Evolutionary conservation across 495 filamentous ascomycete species (phyloP).

Genomic region (Aspergillus avenaceus): DNA sequence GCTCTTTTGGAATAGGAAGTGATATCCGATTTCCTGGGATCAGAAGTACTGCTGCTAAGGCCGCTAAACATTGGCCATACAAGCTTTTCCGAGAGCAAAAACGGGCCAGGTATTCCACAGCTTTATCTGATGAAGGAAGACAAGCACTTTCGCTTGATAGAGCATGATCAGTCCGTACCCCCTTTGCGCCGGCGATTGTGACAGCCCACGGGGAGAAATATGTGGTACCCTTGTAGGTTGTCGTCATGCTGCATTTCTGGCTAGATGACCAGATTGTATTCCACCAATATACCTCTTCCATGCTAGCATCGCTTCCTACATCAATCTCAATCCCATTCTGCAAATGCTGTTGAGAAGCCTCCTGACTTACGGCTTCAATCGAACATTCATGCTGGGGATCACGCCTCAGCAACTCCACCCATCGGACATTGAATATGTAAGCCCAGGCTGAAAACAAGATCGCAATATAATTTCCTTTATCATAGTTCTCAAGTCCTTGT

Average conservation of each 20-base stretch:
- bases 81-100: slow-evolving; percentile 21
- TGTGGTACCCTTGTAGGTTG: slow-evolving; percentile 16
- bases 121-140: slow-evolving; percentile 13
- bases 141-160: background rate
- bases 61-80: slow-evolving; percentile 25
- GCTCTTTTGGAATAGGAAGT: slow-evolving; percentile 1
- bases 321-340: slow-evolving; percentile 14
- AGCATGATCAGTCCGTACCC: background rate
- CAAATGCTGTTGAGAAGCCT: slow-evolving; percentile 5
- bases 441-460: slow-evolving; percentile 25
- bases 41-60: slow-evolving; percentile 22
- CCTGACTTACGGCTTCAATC: slow-evolving; percentile 1
- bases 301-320: slow-evolving; percentile 11
- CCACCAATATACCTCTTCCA: slow-evolving; percentile 20
- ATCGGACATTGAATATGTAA: slow-evolving; percentile 24
- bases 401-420: slow-evolving; percentile 20
- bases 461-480: slow-evolving; percentile 21
- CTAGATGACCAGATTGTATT: slow-evolving; percentile 13
- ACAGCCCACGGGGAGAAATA: slow-evolving; percentile 28
- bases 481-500: slow-evolving; percentile 13
- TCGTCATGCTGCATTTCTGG: slow-evolving; percentile 16
- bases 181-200: slow-evolving; percentile 3
- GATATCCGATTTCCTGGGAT: slow-evolving; percentile 16
- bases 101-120: slow-evolving; percentile 22
- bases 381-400: slow-evolving; percentile 18